Evolutionary conservation across 352 stramenopile genomes (phyloP), one percentile per base, ranked within the genome.

Genomic region (Plasmopara muralis): DNA sequence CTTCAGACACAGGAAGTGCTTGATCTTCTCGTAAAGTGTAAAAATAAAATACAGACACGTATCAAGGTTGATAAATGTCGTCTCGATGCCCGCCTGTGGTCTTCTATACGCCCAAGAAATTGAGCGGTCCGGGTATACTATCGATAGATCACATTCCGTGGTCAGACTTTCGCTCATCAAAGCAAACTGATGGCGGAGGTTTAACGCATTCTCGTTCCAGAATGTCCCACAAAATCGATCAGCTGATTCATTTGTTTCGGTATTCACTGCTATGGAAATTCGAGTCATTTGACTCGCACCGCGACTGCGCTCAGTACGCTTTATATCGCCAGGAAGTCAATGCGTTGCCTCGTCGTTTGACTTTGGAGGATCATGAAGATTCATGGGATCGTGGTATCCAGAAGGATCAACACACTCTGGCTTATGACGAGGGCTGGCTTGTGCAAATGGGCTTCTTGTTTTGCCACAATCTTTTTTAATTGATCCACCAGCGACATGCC

Each of bases 31-130:
- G 97, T 99, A 28, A 99, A 99, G 73, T 99, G 98, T 64, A 97
- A 99, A 64, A 99, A 99, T 75, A 99, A 99, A 78, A 99, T 99
- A 58, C 97, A 99, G 70, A 99, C 96, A 43, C 85, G 97, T 71
- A 99, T 99, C 72, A 99, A 99, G 82, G 99, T 99, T 55, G 97
- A 97, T 6, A 99, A 73, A 99, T 99, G 96, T 96, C 96, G 37
- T 98, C 90, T 44, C 91, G 97, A 50, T 98, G 99, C 78, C 97
- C 97, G 34, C 97, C 97, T 9, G 96, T 99, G 20, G 97, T 99
- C 20, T 99, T 99, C 69, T 99, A 99, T 70, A 99, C 96, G 14
- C 97, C 97, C 0, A 99, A 99, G 66, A 97, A 99, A 62, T 62
- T 99, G 10, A 97, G 97, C 55, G 97, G 97, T 43, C 78, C 99